Conservation (phyloP, 1,284 basidiomycete species). For the Phylloboletellus chloephorus region DNA sequence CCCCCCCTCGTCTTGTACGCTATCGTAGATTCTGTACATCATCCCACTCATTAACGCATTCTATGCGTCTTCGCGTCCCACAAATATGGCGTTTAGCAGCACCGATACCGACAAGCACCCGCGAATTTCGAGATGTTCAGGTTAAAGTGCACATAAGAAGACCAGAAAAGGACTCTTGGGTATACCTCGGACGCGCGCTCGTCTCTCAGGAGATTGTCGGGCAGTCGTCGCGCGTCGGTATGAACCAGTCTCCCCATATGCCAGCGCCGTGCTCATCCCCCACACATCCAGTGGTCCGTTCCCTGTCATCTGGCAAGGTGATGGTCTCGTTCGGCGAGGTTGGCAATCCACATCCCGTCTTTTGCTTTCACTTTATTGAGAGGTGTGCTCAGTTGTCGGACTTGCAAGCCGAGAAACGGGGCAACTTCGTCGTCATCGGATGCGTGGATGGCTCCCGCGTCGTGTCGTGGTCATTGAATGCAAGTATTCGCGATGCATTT, state of each 20-base stretch:
- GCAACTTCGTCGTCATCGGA: conserved; percentile 76
- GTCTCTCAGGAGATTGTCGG: conserved; percentile 67
- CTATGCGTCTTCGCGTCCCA: conserved; percentile 2
- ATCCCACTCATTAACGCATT: conserved; percentile 12
- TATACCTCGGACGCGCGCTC: conserved; percentile 68
- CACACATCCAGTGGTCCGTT: conserved; percentile 54
- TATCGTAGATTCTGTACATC: neutral
- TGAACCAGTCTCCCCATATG: conserved; percentile 25
- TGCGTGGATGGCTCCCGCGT: conserved; percentile 66
- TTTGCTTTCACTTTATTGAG: conserved; percentile 7
- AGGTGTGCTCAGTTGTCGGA: conserved; percentile 49
- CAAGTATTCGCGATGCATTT: conserved; percentile 30
- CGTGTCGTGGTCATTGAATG: conserved; percentile 80
- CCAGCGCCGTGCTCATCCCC: conserved; percentile 13
- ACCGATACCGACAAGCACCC: conserved; percentile 28
- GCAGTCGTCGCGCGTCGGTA: conserved; percentile 72
- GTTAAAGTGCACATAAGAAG: conserved; percentile 79
- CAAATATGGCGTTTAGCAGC: conserved; percentile 17
- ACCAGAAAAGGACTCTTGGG: conserved; percentile 74
- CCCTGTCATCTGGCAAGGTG: conserved; percentile 58
- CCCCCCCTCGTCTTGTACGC: conserved; percentile 20
- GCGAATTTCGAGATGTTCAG: conserved; percentile 67
- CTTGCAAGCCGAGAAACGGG: conserved; percentile 75
- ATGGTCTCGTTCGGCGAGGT: conserved; percentile 70
- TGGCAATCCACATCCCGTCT: conserved; percentile 41